These are phyloP conservation scores for Pseudopithomyces chartarum DNA, from an alignment of 2,329 filamentous ascomycete species.

Conservation along the genomic window DNA sequence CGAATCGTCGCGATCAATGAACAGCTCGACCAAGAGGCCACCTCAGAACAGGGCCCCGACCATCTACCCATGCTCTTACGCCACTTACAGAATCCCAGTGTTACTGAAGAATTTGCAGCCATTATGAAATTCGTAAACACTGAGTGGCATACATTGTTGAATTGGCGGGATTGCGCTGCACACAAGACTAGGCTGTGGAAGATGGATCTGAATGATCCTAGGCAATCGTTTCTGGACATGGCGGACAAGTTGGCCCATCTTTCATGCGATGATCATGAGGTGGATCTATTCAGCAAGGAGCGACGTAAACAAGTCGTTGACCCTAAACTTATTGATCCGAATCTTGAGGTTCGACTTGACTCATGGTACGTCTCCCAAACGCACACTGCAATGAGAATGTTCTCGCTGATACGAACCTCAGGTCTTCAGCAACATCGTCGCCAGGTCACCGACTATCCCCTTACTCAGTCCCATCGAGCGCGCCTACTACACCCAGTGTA, in stretches of 20 bases:
- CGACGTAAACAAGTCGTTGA: too few species aligned
- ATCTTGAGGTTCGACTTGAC: too few species aligned
- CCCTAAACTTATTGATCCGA: too few species aligned
- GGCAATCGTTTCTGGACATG: neutral
- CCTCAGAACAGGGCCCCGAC: neutral
- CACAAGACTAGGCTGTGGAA: neutral
- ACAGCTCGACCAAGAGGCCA: neutral
- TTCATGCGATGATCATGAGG: neutral
- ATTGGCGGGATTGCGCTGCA: neutral
- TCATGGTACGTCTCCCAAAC: too few species aligned
- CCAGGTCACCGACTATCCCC: neutral
- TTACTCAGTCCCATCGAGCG: neutral
- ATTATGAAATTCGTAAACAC: neutral
- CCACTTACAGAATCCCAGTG: neutral
- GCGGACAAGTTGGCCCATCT: neutral
- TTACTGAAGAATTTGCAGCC: neutral
- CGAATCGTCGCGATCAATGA: neutral
- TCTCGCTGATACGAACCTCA: too few species aligned
- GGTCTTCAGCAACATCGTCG: neutral
- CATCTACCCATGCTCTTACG: neutral
- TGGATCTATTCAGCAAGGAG: neutral
- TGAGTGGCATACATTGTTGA: neutral
- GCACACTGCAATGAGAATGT: too few species aligned
- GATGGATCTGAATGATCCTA: neutral
- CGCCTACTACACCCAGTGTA: neutral